A percentile compares a stretch with the other conserved stretches of the same genome.
Conservation (phyloP, 768 basidiomycete species). For the Tylopilus sp. region DNA sequence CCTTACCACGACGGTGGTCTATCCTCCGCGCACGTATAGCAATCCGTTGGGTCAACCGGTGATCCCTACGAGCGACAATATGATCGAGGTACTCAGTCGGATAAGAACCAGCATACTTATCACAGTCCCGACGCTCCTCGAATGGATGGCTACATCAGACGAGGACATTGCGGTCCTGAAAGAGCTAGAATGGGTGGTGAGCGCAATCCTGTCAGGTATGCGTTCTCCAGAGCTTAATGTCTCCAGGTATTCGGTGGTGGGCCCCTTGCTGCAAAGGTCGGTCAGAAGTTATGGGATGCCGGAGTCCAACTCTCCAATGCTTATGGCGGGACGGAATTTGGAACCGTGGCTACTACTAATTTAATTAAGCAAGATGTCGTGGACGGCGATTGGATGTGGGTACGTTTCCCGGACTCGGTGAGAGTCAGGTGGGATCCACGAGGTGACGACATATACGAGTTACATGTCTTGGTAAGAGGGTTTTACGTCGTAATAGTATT, state of each 20-base stretch:
- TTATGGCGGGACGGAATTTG: constrained; percentile 23
- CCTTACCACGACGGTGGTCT: constrained; percentile 27
- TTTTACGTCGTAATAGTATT: neutral
- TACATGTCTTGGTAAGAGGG: constrained; percentile 32
- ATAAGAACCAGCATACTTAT: constrained; percentile 10
- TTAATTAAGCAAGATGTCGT: neutral
- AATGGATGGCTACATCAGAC: constrained; percentile 23
- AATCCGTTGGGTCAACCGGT: constrained; percentile 4
- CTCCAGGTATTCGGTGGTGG: constrained; percentile 13
- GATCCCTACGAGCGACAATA: constrained; percentile 14
- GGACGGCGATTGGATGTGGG: constrained; percentile 17
- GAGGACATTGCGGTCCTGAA: constrained; percentile 25
- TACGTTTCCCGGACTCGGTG: constrained; percentile 8
- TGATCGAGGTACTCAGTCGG: constrained; percentile 9
- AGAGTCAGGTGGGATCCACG: constrained; percentile 28
- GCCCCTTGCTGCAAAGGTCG: constrained; percentile 9
- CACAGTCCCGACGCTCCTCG: constrained; percentile 18
- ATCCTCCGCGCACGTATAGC: constrained; percentile 25
- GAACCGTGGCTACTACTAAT: neutral
- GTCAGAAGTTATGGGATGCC: constrained; percentile 9
- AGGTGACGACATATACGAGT: constrained; percentile 32
- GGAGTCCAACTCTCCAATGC: constrained; percentile 10
- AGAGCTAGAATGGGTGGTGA: constrained; percentile 29
- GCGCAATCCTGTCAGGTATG: neutral
- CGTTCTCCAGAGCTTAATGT: neutral